These are phyloP conservation scores for Rubroshorea leprosula DNA, from an alignment of 345 rosid genomes.

Conservation along the genomic window DNA sequence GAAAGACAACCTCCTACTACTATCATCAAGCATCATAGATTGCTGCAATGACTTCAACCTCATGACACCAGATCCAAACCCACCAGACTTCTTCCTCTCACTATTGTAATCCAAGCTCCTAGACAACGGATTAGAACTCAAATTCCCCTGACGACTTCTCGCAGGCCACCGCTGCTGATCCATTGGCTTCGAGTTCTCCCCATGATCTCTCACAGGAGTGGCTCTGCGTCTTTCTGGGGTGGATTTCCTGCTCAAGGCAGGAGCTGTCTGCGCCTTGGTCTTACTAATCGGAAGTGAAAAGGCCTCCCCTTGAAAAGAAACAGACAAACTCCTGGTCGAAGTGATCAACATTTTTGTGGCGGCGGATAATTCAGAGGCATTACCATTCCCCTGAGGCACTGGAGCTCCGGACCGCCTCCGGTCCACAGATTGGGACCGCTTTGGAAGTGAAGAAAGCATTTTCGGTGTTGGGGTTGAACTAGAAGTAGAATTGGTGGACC, in stretches of 20 bases:
- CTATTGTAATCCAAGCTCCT: conserved; percentile 53
- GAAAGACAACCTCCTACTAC: conserved; percentile 38
- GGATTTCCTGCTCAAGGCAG: conserved; percentile 38
- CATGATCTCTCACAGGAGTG: conserved; percentile 62
- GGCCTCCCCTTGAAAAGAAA: conserved; percentile 87
- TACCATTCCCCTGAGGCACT: conserved; percentile 26
- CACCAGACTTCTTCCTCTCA: conserved; percentile 28
- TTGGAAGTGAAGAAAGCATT: conserved; percentile 32
- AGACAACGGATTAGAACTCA: conserved; percentile 32
- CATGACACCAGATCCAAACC: conserved; percentile 60
- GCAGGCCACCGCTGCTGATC: conserved; percentile 81
- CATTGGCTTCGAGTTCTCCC: conserved; percentile 43
- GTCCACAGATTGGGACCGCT: conserved; percentile 83
- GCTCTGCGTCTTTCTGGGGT: conserved; percentile 57
- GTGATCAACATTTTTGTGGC: conserved; percentile 74
- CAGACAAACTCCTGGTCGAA: conserved; percentile 82
- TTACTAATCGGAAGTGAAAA: conserved; percentile 86
- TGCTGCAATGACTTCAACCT: conserved; percentile 48
- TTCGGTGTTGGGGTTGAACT: conserved; percentile 27
- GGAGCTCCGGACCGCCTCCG: conserved; percentile 45
- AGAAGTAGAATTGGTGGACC: conserved; percentile 20
- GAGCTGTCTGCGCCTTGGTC: conserved; percentile 49
- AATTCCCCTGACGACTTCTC: conserved; percentile 49
- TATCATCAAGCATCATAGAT: conserved; percentile 46
- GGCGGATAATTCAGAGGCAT: conserved; percentile 44